Evolutionary conservation across 192 early-diverging fungal species (phyloP), one percentile per base, ranked within the genome.

Genomic region (Podila epigama): DNA sequence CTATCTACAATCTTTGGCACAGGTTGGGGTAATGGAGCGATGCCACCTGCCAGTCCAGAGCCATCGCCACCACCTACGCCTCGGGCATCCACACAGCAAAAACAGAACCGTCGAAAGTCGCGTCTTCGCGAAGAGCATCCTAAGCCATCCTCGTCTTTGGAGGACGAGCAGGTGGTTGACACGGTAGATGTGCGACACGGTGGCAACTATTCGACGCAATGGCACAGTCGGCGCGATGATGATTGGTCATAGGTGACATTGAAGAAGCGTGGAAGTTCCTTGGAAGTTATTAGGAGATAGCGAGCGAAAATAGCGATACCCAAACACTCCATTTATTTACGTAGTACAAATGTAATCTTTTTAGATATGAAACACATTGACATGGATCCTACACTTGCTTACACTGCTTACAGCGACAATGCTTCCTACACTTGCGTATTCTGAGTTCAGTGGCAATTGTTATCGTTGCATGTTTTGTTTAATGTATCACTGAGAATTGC

Each of bases 21-120:
- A 11, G 72, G 72, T 18, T 75, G 72, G 72, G 37, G 36, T 15
- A 67, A 28, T 40, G 72, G 72, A 25, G 59, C 72, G 5, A 75
- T 75, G 72, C 72, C 72, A 44, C 69, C 69, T 25, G 56, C 52
- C 18, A 6, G 57, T 4, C 34, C 58, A 7, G 33, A 39, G n/a
- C 40, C 68, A 44, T 8, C 54, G 13, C n/a, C 25, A 16, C 41
- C n/a, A 29, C 59, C 58, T 1, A 37, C 33, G 10, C 33, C 70
- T 2, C 11, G 37, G 8, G 0, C 32, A 10, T 28, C 58, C 10
- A 18, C 39, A 10, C 60, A n/a, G n/a, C n/a, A n/a, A n/a, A n/a
- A 34, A 2, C 22, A 65, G 15, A 51, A 16, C 55, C 51, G 55
- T 33, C 58, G 51, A 29, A 60, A 34, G 6, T 70, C 68, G 2